These are phyloP conservation scores for Colletotrichum sp. DNA, from an alignment of 2,329 filamentous ascomycete genomes.

Conservation along the genomic window DNA sequence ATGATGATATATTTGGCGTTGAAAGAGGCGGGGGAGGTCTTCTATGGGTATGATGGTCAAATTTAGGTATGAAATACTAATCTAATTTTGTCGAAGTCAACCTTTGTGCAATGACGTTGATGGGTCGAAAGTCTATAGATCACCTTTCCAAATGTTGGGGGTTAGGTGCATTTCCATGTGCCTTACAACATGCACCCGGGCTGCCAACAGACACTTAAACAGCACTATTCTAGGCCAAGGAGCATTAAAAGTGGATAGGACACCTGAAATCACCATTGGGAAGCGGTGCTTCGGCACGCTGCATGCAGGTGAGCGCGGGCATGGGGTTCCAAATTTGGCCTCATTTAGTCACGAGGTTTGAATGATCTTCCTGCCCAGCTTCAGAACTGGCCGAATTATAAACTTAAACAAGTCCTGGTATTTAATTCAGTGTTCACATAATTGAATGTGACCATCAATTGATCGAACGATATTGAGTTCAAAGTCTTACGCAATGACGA, in stretches of 20 bases:
- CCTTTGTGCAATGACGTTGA: background rate
- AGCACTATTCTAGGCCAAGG: background rate
- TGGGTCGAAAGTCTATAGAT: background rate
- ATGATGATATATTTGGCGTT: background rate
- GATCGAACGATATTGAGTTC: accelerated
- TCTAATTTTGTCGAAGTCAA: background rate
- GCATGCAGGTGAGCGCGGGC: background rate
- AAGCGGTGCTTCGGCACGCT: background rate
- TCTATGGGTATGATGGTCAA: background rate
- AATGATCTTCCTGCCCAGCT: accelerated
- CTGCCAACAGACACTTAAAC: accelerated
- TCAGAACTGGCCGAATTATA: background rate
- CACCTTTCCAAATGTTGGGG: accelerated
- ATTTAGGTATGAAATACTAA: background rate
- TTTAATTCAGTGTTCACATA: background rate
- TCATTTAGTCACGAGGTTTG: background rate
- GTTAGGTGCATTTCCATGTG: background rate
- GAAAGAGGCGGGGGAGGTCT: accelerated
- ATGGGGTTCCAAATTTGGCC: background rate
- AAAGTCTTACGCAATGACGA: background rate
- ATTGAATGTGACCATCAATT: background rate
- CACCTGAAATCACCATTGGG: background rate
- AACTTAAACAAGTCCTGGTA: accelerated
- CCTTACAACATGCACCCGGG: accelerated
- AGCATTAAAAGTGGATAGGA: background rate